A percentile compares a stretch with the other conserved stretches of the same genome.
Conservation (phyloP, 1,284 basidiomycete genomes). For the Marasmius fiardii region DNA sequence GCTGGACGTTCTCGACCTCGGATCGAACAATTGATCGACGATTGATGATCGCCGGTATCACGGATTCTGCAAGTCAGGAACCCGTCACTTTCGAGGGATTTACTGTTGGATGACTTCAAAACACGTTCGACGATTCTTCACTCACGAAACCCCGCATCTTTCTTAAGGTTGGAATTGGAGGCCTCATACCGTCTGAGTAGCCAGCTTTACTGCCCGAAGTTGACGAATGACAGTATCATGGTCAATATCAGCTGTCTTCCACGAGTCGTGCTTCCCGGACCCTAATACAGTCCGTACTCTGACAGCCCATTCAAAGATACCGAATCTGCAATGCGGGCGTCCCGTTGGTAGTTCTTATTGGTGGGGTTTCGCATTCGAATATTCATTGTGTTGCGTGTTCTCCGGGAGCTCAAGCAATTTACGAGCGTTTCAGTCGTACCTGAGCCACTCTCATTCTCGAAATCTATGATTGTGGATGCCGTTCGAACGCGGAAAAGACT, state of each 20-base stretch:
- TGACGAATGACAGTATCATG: constrained; percentile 65
- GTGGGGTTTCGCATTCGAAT: constrained; percentile 46
- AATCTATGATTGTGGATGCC: constrained; percentile 38
- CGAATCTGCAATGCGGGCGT: constrained; percentile 54
- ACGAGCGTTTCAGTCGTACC: constrained; percentile 46
- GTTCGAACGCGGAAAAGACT: constrained; percentile 30
- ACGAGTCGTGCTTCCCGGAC: neutral
- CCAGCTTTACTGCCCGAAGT: constrained; percentile 65
- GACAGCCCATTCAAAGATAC: constrained; percentile 53
- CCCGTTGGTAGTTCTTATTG: constrained; percentile 45
- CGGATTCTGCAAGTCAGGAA: too few relatives aligned
- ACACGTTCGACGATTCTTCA: too few relatives aligned
- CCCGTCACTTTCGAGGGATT: too few relatives aligned
- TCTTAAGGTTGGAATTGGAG: too few relatives aligned
- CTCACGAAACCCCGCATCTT: too few relatives aligned
- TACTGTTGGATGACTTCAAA: too few relatives aligned
- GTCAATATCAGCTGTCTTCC: constrained; percentile 51
- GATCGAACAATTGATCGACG: too few relatives aligned
- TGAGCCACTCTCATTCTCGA: constrained; percentile 47
- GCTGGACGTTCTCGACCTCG: too few relatives aligned
- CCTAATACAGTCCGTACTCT: too few relatives aligned
- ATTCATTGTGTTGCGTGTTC: constrained; percentile 41
- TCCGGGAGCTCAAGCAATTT: constrained; percentile 36
- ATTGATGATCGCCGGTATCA: too few relatives aligned
- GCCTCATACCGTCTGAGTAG: too few relatives aligned